Evolutionary conservation across 768 basidiomycete genomes (phyloP).

Genomic region (Dictyophora rubrovolvata): DNA sequence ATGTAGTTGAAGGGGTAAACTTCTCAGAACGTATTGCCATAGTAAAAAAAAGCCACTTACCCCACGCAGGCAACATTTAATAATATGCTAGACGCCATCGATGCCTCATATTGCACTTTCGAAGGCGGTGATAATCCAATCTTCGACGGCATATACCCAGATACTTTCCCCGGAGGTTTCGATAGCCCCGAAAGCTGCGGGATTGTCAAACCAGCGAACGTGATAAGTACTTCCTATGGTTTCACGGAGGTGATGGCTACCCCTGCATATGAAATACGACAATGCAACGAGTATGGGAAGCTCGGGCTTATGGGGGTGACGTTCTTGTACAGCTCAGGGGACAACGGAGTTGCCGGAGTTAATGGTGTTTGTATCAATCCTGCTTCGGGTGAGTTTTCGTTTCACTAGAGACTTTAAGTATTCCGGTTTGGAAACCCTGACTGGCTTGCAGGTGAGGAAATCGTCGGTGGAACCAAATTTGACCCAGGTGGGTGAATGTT

Average conservation of each 20-base stretch:
- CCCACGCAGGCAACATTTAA: constrained; percentile 30
- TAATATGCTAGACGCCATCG: constrained; percentile 39
- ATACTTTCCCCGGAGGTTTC: constrained; percentile 25
- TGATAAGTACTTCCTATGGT: constrained; percentile 33
- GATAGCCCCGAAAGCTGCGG: constrained; percentile 30
- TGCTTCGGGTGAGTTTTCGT: neutral
- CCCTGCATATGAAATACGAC: constrained; percentile 4
- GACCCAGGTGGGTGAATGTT: constrained; percentile 20
- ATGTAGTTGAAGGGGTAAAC: constrained; percentile 27
- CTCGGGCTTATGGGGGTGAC: constrained; percentile 8
- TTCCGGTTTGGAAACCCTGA: neutral
- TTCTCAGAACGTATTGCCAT: constrained; percentile 2
- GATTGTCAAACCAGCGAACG: constrained; percentile 27
- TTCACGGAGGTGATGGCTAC: constrained; percentile 29
- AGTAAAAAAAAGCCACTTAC: neutral
- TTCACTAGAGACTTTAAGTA: neutral
- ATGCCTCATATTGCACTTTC: constrained; percentile 34
- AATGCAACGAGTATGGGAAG: constrained; percentile 6
- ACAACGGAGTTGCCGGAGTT: constrained; percentile 31
- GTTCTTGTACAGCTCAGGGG: constrained; percentile 27
- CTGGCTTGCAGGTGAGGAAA: constrained; percentile 17
- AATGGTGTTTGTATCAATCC: constrained; percentile 27
- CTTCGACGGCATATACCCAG: constrained; percentile 27
- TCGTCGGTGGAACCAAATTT: constrained; percentile 22
- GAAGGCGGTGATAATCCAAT: constrained; percentile 27